These are phyloP conservation scores for Xylaria grammica DNA, from an alignment of 495 filamentous ascomycete genomes.

Conservation along the genomic window DNA sequence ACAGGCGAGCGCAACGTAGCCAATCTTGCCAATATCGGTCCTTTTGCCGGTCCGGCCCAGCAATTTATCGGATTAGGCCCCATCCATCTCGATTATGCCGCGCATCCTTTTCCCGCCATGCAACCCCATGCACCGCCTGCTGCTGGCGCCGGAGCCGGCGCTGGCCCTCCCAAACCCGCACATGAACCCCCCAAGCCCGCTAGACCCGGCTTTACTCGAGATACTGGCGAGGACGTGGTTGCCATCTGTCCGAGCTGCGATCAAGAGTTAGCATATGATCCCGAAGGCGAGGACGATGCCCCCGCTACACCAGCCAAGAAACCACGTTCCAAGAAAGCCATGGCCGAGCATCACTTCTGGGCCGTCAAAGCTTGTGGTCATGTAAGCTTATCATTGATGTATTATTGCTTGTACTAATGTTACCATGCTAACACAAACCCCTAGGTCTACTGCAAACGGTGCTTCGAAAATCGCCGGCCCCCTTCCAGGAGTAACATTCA, in stretches of 20 bases:
- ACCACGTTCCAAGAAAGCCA: constrained; percentile 44
- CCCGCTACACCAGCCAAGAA: constrained; percentile 41
- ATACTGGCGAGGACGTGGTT: constrained; percentile 45
- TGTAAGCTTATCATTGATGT: constrained; percentile 35
- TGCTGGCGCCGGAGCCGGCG: constrained; percentile 5
- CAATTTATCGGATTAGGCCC: constrained; percentile 7
- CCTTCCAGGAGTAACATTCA: constrained; percentile 23
- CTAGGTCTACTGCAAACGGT: constrained; percentile 54
- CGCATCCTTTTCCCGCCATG: constrained; percentile 23
- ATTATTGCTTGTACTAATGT: not conserved
- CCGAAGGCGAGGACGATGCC: constrained; percentile 33
- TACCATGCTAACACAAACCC: constrained; percentile 8
- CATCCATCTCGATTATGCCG: constrained; percentile 30
- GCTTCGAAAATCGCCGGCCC: constrained; percentile 47
- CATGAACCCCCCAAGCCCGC: constrained; percentile 43
- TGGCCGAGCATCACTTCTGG: constrained; percentile 56
- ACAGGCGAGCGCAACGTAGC: constrained; percentile 33
- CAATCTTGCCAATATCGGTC: not conserved
- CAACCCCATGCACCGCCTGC: not conserved
- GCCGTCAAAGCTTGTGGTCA: constrained; percentile 56
- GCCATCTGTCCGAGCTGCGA: constrained; percentile 55
- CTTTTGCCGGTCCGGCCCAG: constrained; percentile 8
- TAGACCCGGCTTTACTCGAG: constrained; percentile 47
- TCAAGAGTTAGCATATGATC: constrained; percentile 52
- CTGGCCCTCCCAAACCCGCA: constrained; percentile 33